These are phyloP conservation scores for Didymella lethalis DNA, from an alignment of 2,329 filamentous ascomycete genomes.

Conservation along the genomic window DNA sequence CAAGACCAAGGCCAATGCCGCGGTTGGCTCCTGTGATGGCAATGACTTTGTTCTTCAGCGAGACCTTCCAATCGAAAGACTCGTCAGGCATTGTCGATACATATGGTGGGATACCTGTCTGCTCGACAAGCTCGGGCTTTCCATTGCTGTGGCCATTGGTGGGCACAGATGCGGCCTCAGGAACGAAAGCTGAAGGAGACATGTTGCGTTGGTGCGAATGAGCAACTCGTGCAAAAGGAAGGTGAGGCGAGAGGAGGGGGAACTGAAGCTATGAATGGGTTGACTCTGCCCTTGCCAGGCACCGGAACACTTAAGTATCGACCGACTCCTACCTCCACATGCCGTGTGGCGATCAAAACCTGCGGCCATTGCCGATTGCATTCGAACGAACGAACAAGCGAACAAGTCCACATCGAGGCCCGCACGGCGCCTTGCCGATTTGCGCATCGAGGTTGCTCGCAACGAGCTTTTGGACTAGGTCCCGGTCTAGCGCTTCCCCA, in stretches of 20 bases:
- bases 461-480: constrained; percentile 13
- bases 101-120: constrained; percentile 43
- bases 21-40: constrained; percentile 42
- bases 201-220: constrained; percentile 24
- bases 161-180: constrained; percentile 28
- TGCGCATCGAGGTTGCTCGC: constrained; percentile 17
- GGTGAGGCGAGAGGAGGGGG: constrained; percentile 22
- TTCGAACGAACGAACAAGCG: constrained; percentile 5
- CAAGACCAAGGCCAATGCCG: constrained; percentile 57
- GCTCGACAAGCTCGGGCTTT: constrained; percentile 32
- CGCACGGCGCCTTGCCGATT: constrained; percentile 2
- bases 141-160: constrained; percentile 25
- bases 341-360: constrained; percentile 21
- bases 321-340: constrained; percentile 21
- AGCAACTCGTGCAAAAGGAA: constrained; percentile 26
- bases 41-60: constrained; percentile 53
- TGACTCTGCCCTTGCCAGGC: constrained; percentile 21
- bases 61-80: constrained; percentile 57
- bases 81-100: constrained; percentile 55
- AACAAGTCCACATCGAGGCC: neutral
- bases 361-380: constrained; percentile 14
- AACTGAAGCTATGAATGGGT: constrained; percentile 3
- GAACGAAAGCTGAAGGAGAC: constrained; percentile 41
- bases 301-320: constrained; percentile 34
- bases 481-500: constrained; percentile 13